Base-by-base conservation (phyloP, 805 yeast genomes). In the Scheffersomyces ergatensis region DNA sequence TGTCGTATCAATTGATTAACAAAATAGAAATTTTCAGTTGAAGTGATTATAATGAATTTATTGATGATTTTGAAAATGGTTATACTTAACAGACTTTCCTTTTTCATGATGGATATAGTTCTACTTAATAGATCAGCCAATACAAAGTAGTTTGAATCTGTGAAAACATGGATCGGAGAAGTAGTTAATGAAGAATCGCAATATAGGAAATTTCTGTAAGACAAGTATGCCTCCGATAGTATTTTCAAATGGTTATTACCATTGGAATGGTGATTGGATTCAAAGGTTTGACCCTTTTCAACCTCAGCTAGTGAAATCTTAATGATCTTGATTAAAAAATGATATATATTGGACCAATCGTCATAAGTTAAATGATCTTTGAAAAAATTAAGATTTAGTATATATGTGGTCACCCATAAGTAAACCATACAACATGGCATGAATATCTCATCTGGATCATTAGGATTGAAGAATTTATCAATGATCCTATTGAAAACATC, bases 31-130 rank as follows among this genome's bases (percentile, higher is more conserved):
- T 77, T 66, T 4, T 63, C 54, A 0, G 75, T 67, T 2, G 77
- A 63, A 4, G 72, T 53, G n/a, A 63, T 57, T 0, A 74, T 46
- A 5, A 81, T 48, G 3, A 72, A 48, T 26, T 65, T 67, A 51
- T 81, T 82, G 14, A 76, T 55, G 13, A 82, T 55, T 38, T 66
- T 65, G 33, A 81, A 51, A 2, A 58, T 39, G 5, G 46, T 37
- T 2, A 60, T 47, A 18, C 57, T 43, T 17, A 60, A 37, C 2
- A 54, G 37, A 33, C 46, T 52, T 38, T 66, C 71, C 24, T 55
- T 57, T 42, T 50, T 53, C 35, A 43, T 51, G 2, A 35, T 17
- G 5, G 42, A 39, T 5, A 47, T 36, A 1, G 59, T 46, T n/a
- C 44, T 43, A 11, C 39, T 41, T 11, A 63, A 31, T 2, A 60